These are phyloP conservation scores for Termitomyces sp. DNA, from an alignment of 768 basidiomycete species.

Conservation along the genomic window DNA sequence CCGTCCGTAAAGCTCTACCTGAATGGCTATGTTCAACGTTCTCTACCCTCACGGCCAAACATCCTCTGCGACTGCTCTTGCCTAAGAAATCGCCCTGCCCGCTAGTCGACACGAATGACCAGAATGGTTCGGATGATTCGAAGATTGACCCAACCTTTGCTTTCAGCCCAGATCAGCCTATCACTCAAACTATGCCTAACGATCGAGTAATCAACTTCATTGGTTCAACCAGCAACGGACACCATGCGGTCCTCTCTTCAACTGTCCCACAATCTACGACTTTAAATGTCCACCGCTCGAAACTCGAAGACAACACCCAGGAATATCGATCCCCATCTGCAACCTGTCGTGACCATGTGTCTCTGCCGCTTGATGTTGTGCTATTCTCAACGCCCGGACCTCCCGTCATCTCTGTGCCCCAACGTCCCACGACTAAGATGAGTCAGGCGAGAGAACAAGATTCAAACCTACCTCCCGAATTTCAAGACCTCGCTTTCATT, in stretches of 20 bases:
- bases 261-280: background rate
- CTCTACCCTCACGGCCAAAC: constrained; percentile 36
- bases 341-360: background rate
- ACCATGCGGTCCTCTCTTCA: background rate
- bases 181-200: background rate
- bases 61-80: constrained; percentile 45
- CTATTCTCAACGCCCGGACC: background rate
- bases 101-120: background rate
- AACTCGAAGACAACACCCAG: background rate
- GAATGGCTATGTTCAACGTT: constrained; percentile 56
- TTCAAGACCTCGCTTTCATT: constrained; percentile 5
- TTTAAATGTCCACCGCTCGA: too few relatives aligned
- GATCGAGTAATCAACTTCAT: background rate
- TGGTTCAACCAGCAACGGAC: background rate
- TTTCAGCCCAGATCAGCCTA: constrained; percentile 8
- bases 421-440: background rate
- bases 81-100: constrained; percentile 13
- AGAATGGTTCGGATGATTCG: background rate
- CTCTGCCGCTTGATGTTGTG: background rate
- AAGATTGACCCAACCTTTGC: constrained; percentile 18
- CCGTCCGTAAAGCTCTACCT: constrained; percentile 34
- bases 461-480: background rate
- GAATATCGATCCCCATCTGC: background rate
- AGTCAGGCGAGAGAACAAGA: background rate
- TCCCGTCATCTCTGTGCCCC: background rate